A percentile compares a stretch with the other conserved stretches of the same genome.
Conservation (phyloP, 2,329 filamentous ascomycete species). For the Cladosporium colombiae region DNA sequence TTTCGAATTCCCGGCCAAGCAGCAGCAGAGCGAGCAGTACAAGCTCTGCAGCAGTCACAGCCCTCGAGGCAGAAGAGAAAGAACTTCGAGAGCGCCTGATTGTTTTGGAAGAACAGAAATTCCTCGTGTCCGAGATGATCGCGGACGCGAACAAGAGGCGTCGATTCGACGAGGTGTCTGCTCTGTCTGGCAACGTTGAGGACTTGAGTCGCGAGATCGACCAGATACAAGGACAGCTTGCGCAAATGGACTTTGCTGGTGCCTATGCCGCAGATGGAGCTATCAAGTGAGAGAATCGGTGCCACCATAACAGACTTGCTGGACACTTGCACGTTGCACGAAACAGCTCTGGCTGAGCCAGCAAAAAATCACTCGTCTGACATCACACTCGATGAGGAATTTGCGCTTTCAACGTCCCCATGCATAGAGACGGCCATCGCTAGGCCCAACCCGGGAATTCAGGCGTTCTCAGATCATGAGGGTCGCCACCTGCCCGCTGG, state of each 20-base stretch:
- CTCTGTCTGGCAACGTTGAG: constrained; percentile 75
- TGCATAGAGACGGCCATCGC: too few relatives aligned
- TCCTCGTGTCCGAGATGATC: constrained; percentile 86
- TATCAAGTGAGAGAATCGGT: constrained; percentile 29
- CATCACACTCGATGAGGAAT: not conserved
- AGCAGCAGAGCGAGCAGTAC: constrained; percentile 55
- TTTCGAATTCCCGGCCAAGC: constrained; percentile 40
- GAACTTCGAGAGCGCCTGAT: constrained; percentile 76
- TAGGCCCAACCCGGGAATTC: too few relatives aligned
- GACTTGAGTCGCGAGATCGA: constrained; percentile 80
- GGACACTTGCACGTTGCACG: not conserved
- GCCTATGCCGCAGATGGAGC: constrained; percentile 35
- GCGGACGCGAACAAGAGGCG: constrained; percentile 71
- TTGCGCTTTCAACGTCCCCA: not conserved
- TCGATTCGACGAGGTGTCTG: constrained; percentile 83
- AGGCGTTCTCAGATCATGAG: too few relatives aligned
- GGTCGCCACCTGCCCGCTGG: too few relatives aligned
- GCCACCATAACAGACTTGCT: not conserved
- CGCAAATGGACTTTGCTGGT: constrained; percentile 41
- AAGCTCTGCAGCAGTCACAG: constrained; percentile 51
- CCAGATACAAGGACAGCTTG: constrained; percentile 36
- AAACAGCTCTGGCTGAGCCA: not conserved
- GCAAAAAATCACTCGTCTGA: not conserved
- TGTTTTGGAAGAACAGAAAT: constrained; percentile 86
- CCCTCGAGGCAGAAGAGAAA: constrained; percentile 80